A percentile compares a stretch with the other conserved stretches of the same genome.
Conservation (phyloP, 2,329 filamentous ascomycete species). For the Biscogniauxia sp. region DNA sequence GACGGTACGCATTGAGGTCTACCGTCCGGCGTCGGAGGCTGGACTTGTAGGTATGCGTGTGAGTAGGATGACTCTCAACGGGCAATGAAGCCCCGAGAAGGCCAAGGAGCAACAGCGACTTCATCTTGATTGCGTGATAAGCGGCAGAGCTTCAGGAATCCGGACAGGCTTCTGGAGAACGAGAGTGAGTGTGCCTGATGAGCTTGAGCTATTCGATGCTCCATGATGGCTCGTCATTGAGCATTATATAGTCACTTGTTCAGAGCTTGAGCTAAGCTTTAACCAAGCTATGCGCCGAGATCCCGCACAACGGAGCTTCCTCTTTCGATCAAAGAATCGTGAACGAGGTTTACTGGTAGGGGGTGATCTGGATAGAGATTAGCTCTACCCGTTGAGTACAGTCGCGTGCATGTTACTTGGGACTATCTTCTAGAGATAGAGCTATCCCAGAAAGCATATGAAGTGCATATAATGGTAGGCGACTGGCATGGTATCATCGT, state of each 20-base stretch:
- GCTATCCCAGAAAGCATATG: conserved; percentile 9
- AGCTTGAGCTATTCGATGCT: conserved; percentile 13
- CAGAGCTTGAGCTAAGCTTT: background rate
- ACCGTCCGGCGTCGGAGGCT: conserved; percentile 32
- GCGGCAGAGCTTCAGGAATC: conserved; percentile 7
- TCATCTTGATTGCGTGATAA: conserved; percentile 25
- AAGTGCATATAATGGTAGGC: conserved; percentile 1
- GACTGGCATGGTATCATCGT: conserved; percentile 12
- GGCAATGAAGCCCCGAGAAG: conserved; percentile 32
- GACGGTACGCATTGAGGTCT: conserved; percentile 34
- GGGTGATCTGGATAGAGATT: conserved; percentile 6
- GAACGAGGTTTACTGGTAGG: conserved; percentile 19
- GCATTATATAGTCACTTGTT: conserved; percentile 23
- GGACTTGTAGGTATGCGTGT: conserved; percentile 20
- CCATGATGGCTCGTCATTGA: conserved; percentile 12
- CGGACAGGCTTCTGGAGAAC: background rate
- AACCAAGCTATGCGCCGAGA: background rate
- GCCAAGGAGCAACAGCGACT: conserved; percentile 31
- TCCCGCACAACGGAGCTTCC: conserved; percentile 25
- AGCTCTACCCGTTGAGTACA: conserved; percentile 12
- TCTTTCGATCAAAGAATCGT: conserved; percentile 26
- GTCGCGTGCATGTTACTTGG: conserved; percentile 17
- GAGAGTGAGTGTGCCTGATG: conserved; percentile 13
- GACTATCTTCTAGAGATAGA: conserved; percentile 4
- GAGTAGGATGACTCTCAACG: conserved; percentile 29